Evolutionary conservation across 2,329 filamentous ascomycete genomes (phyloP), one percentile per base, ranked within the genome.

Genomic region (Fusarium euwallaceae): DNA sequence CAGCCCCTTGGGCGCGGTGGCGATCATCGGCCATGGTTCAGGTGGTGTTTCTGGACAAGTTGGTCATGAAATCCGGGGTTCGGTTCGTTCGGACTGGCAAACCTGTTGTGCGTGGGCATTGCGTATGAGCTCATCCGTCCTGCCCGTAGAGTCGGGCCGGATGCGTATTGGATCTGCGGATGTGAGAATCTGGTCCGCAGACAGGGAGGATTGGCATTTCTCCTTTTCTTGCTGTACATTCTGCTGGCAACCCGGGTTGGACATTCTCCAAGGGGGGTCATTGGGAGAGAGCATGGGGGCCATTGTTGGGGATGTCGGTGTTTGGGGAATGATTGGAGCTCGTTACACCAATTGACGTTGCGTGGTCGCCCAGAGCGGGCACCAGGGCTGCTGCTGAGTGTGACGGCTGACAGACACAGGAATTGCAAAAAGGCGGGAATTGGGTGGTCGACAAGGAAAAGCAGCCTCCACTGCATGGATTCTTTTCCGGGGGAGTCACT

Each of bases 391-490:
- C 12, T 27, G 61, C 56, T 61, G 59, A 48, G 29, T 20, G 61
- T 45, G 48, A 64, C 72, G 69, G 62, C 72, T 66, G 64, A 64
- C 55, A 56, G 56, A 60, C 62, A 64, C 34, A 53, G 61, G 69
- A 43, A 70, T 66, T 67, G 61, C 61, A 61, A 62, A 68, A 51
- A 64, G 56, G 56, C 62, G 66, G 72, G 62, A 64, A 64, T 45
- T 64, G 62, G 62, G 27, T 64, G 62, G 62, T 58, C 51, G 62
- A 64, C 34, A 59, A 59, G 62, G 62, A 58, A 45, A 59, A 64
- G 24, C 36, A 75, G 70, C 64, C 65, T 53, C 72, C 72, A 70
- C 69, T 29, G 17, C 60, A 67, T 43, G 69, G 61, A 60, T 64
- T 72, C 59, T 53, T 55, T 36, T 36, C 43, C 63, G 63, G 70